Conservation (phyloP, 2,329 filamentous ascomycete genomes). For the Daldinia sp. region DNA sequence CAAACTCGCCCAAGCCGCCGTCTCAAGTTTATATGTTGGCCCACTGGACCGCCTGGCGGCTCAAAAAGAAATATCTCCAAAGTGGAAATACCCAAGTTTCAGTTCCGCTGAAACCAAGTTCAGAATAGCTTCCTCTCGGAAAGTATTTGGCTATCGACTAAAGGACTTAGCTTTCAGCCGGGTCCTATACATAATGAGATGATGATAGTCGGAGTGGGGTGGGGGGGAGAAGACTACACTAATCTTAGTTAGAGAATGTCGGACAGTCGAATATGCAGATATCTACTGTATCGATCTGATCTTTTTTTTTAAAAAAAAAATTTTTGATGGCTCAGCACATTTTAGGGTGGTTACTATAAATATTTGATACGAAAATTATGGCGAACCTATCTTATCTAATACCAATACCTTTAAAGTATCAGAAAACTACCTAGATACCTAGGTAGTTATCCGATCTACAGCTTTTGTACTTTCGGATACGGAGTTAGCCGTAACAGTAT, state of each 20-base stretch:
- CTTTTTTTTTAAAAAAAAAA: neutral
- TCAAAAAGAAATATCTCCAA: conserved; percentile 25
- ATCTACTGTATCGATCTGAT: conserved; percentile 10
- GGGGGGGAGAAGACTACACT: no score
- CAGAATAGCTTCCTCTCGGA: conserved; percentile 21
- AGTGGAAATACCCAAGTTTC: conserved; percentile 29
- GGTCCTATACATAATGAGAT: neutral
- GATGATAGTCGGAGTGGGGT: neutral
- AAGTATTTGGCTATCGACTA: neutral
- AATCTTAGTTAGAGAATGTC: neutral
- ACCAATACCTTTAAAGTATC: neutral
- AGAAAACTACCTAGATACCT: no score
- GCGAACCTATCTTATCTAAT: conserved; percentile 8
- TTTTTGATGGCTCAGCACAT: neutral
- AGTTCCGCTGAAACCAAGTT: conserved; percentile 29
- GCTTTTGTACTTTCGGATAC: neutral
- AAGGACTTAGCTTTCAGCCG: neutral
- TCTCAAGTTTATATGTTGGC: conserved; percentile 41
- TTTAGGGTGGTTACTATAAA: conserved; percentile 34
- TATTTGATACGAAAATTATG: conserved; percentile 18
- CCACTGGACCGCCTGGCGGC: conserved; percentile 28
- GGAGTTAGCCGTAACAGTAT: conserved; percentile 2
- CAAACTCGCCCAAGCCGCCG: conserved; percentile 37
- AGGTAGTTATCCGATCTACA: no score
- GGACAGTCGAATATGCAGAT: neutral